Conservation (phyloP, 768 basidiomycete species). For the Tylopilus balloui region DNA sequence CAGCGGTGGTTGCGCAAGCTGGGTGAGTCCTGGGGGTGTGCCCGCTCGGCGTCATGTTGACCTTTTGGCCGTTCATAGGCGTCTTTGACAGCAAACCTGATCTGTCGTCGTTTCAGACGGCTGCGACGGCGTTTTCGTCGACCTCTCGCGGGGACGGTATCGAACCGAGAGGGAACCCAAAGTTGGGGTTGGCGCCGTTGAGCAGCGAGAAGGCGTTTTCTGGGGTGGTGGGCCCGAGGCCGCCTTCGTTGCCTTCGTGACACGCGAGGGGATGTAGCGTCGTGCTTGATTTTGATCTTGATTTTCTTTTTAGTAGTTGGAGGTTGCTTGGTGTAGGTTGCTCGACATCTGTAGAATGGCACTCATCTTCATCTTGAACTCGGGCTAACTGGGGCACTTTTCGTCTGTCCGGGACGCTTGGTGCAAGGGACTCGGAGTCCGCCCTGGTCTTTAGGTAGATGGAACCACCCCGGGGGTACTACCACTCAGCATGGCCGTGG, state of each 20-base stretch:
- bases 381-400: too few relatives aligned
- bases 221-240: conserved; percentile 19
- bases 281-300: conserved; percentile 20
- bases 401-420: too few relatives aligned
- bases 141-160: conserved; percentile 7
- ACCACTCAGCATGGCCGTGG: too few relatives aligned
- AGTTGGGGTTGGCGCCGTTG: conserved; percentile 36
- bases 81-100: conserved; percentile 37
- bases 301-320: too few relatives aligned
- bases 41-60: background rate
- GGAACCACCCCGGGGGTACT: too few relatives aligned
- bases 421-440: too few relatives aligned
- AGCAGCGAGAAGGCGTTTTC: conserved; percentile 34
- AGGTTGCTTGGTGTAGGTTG: background rate
- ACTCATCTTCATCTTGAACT: too few relatives aligned
- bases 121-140: conserved; percentile 13
- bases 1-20: conserved; percentile 41
- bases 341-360: background rate
- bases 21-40: conserved; percentile 19
- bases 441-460: too few relatives aligned
- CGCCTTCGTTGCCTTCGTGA: conserved; percentile 20
- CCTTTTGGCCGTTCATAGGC: conserved; percentile 11
- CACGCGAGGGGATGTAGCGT: background rate
- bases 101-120: conserved; percentile 32
- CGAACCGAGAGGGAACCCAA: conserved; percentile 34